Conservation (phyloP, 495 filamentous ascomycete species). For the Mytilinidion resinicola region DNA sequence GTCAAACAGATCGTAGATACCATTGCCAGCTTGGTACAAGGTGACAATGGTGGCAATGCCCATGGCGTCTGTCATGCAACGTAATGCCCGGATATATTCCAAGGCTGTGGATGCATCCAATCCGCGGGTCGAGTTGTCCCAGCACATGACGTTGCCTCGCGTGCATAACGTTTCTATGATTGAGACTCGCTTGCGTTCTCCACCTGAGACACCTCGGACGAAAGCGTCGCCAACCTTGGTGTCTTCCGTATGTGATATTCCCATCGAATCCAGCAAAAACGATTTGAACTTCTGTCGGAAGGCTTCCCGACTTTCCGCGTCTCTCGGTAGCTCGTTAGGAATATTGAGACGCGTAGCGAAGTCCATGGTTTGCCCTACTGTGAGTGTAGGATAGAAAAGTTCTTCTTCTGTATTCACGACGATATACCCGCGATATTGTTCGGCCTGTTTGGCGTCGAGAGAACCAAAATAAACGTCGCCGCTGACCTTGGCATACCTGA, state of each 20-base stretch:
- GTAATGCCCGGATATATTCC: slow-evolving; percentile 66
- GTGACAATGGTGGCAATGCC: slow-evolving; percentile 73
- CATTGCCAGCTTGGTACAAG: slow-evolving; percentile 76
- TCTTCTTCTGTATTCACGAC: slow-evolving; percentile 11
- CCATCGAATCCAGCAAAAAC: slow-evolving; percentile 5
- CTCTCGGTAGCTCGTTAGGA: not conserved
- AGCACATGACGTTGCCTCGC: slow-evolving; percentile 27
- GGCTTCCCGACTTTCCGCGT: not conserved
- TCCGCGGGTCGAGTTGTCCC: slow-evolving; percentile 70
- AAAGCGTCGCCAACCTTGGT: slow-evolving; percentile 30
- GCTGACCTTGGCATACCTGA: slow-evolving; percentile 2
- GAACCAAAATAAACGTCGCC: slow-evolving; percentile 8
- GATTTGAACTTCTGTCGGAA: not conserved
- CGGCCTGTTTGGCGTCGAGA: not conserved
- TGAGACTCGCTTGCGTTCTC: slow-evolving; percentile 29
- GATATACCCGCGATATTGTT: slow-evolving; percentile 4
- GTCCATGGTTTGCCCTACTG: slow-evolving; percentile 16
- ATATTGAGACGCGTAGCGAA: slow-evolving; percentile 34
- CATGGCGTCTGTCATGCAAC: slow-evolving; percentile 73
- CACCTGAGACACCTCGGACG: slow-evolving; percentile 29
- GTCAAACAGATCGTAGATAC: slow-evolving; percentile 74
- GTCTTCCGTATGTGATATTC: slow-evolving; percentile 23
- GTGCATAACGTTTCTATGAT: slow-evolving; percentile 5
- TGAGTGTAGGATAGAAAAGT: slow-evolving; percentile 6
- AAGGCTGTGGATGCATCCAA: slow-evolving; percentile 72